These are phyloP conservation scores for Ophiostoma ulmi DNA, from an alignment of 2,329 filamentous ascomycete species.

Conservation along the genomic window DNA sequence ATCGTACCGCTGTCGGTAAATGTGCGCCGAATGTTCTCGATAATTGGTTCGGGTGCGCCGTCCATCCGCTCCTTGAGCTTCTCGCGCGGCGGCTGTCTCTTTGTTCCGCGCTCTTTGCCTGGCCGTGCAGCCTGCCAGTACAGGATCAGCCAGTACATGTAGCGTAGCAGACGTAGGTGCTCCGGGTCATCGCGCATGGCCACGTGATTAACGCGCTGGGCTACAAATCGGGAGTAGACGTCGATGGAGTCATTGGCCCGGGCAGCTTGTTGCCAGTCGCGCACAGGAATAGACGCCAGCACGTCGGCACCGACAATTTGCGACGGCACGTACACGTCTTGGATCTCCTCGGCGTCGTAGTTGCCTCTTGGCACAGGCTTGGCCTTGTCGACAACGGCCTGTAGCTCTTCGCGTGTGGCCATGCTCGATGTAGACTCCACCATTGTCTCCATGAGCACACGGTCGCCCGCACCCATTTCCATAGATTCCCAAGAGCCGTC, in stretches of 20 bases:
- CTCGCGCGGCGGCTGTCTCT: conserved; percentile 54
- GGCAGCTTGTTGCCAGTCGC: conserved; percentile 68
- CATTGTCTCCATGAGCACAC: conserved; percentile 60
- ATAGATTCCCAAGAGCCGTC: conserved; percentile 40
- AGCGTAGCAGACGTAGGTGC: conserved; percentile 56
- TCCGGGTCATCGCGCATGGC: conserved; percentile 50
- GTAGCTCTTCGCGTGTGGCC: conserved; percentile 42
- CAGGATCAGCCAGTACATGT: conserved; percentile 53
- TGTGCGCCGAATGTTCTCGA: conserved; percentile 62
- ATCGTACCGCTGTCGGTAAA: conserved; percentile 62
- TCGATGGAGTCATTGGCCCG: conserved; percentile 53
- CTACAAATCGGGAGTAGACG: conserved; percentile 59
- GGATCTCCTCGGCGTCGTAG: conserved; percentile 58
- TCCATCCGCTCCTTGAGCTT: conserved; percentile 55
- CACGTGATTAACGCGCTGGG: conserved; percentile 53
- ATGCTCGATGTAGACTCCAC: conserved; percentile 50
- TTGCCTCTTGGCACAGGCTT: conserved; percentile 72
- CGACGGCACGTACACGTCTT: conserved; percentile 67
- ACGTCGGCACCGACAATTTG: conserved; percentile 63
- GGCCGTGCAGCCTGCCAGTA: conserved; percentile 47
- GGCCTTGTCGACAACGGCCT: conserved; percentile 55
- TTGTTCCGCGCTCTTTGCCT: conserved; percentile 44
- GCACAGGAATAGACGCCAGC: conserved; percentile 61
- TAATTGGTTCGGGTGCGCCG: conserved; percentile 55
- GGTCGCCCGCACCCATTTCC: conserved; percentile 41